Evolutionary conservation across 2,329 filamentous ascomycete species (phyloP).

Genomic region (Ascocoryne sarcoides): DNA sequence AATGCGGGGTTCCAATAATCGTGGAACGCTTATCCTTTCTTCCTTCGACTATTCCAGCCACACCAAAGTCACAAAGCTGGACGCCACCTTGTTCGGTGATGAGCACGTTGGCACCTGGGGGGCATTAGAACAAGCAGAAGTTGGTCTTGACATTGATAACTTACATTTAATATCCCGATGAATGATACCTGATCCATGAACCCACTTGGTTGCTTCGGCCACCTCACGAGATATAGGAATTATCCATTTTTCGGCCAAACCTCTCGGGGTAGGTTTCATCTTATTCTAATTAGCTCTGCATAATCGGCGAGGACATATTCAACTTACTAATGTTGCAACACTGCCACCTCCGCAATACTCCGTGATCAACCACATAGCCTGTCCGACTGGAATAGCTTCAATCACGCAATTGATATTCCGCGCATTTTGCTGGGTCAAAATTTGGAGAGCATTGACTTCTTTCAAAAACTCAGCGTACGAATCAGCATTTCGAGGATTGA

Average conservation of each 20-base stretch:
- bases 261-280: conserved; percentile 59
- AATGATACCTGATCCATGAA: conserved; percentile 60
- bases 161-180: conserved; percentile 62
- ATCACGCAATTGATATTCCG: conserved; percentile 76
- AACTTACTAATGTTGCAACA: conserved; percentile 49
- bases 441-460: conserved; percentile 60
- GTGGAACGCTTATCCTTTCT: conserved; percentile 71
- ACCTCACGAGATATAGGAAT: conserved; percentile 59
- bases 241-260: conserved; percentile 63
- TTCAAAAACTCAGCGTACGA: conserved; percentile 63
- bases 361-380: conserved; percentile 80
- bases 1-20: conserved; percentile 74
- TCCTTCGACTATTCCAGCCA: conserved; percentile 68
- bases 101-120: conserved; percentile 60
- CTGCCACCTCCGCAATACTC: conserved; percentile 81
- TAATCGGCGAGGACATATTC: not conserved
- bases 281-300: conserved; percentile 7
- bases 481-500: conserved; percentile 55
- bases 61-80: conserved; percentile 78
- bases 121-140: conserved; percentile 1
- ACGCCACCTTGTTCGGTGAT: conserved; percentile 69
- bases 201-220: conserved; percentile 57
- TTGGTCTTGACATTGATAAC: conserved; percentile 1
- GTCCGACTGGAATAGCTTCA: conserved; percentile 67
- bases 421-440: conserved; percentile 65